Base-by-base conservation (phyloP, 2,329 filamentous ascomycete species). In the Colletotrichum liriopes region DNA sequence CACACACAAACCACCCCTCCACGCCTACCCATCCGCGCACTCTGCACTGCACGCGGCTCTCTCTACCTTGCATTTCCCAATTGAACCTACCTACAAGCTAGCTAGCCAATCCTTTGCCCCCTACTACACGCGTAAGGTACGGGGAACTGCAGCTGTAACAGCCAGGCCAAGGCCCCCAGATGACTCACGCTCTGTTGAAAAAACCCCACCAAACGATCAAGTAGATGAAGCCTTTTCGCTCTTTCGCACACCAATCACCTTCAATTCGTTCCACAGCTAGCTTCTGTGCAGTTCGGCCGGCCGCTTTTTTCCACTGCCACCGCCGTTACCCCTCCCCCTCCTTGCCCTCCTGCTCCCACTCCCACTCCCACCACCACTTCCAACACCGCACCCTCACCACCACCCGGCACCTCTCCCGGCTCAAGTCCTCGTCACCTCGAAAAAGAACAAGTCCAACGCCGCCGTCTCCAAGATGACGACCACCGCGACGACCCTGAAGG, bases 401-500 rank as follows among this genome's bases (percentile, higher is more conserved):
- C 54, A 62, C 71, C 39, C 64, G 60, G 45, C 64, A 68, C 63
- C 47, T 73, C 45, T 26, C 62, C 61, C 64, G 73, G 67, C 73
- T 23, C 29, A 70, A 62, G 35, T 74, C 62, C 41, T 55, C 41
- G 59, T 67, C 35, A 23, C 59, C 60, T 75, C 76, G 32, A 71
- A 74, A 32, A 58, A 45, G 49, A 56, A 70, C 37, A 45, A 67
- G 39, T 43, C 52, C 47, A 41, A 51, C 66, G 26, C 37, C 58
- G 52, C 52, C 18, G 32, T 49, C 58, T 47, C 73, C 73, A 79
- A 79, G 63, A 90, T 89, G 87, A 82, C 85, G 61, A 82, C 86
- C 70, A 82, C 85, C 68, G 86, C 87, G 43, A 96, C 93, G 76
- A 97, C 95, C 72, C 91, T 94, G 81, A 95, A 93, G 84, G 96